Conservation (phyloP, 495 filamentous ascomycete species). For the Penicillium bovifimosum region DNA sequence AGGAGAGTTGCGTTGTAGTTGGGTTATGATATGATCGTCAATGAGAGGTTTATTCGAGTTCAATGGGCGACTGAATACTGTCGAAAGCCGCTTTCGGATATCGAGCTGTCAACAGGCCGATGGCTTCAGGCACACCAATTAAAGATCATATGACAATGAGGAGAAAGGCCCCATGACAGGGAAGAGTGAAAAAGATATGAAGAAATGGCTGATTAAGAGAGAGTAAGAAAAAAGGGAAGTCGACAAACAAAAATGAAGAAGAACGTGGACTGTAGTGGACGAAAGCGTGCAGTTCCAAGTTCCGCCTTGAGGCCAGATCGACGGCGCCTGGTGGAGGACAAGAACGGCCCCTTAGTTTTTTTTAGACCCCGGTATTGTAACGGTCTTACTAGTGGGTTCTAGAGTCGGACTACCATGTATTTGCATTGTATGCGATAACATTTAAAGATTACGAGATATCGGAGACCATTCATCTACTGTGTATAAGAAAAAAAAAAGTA, state of each 20-base stretch:
- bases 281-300: constrained; percentile 26
- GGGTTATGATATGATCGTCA: background rate
- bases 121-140: constrained; percentile 26
- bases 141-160: constrained; percentile 36
- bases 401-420: background rate
- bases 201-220: constrained; percentile 8
- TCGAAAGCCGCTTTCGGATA: constrained; percentile 9
- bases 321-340: constrained; percentile 20
- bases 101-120: constrained; percentile 20
- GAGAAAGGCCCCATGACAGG: constrained; percentile 37
- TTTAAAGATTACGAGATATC: background rate
- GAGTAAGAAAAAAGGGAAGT: constrained; percentile 23
- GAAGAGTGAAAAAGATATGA: constrained; percentile 16
- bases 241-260: constrained; percentile 19
- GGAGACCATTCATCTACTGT: background rate
- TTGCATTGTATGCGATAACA: no score
- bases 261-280: constrained; percentile 32
- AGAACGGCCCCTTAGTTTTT: constrained; percentile 20
- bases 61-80: constrained; percentile 6
- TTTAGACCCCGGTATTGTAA: constrained; percentile 7
- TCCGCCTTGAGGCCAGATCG: constrained; percentile 34
- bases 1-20: background rate
- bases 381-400: background rate
- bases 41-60: background rate
- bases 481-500: background rate